Base-by-base conservation (phyloP, 805 yeast genomes). In the Sporopachydermia quercuum region DNA sequence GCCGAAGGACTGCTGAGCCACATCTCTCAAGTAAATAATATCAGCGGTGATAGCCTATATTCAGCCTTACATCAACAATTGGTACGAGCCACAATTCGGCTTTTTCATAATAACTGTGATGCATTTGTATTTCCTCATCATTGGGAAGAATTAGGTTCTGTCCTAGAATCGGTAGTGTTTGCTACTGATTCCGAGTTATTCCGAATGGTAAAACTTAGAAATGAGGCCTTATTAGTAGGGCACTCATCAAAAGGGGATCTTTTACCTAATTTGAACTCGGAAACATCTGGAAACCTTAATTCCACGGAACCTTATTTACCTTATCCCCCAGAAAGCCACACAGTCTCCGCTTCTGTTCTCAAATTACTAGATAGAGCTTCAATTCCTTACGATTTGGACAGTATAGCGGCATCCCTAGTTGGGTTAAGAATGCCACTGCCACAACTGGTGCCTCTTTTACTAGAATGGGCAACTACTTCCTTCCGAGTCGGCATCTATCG, bases 1-100 rank as follows among this genome's bases (percentile, higher is more conserved):
- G 71, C 80, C 18, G 86, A 78, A 47, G 62, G 65, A 3, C 58
- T 84, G 42, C 56, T 83, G 2, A 51, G 68, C 36, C 45, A 48
- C 13, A 55, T 63, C 3, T 63, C 60, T 16, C 63, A 61, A 5
- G 16, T 47, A 40, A 48, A 77, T 49, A 65, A 72, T 2, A 79
- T 79, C 45, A 71, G 80, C 13, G 37, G 19, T 15, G 5, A 17
- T 16, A 19, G 17, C n/a, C 23, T 38, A 34, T 38, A 4, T 18
- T 33, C 4, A 13, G 38, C 37, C 41, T 13, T 49, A 42, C 42
- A 34, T 14, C 23, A 35, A 19, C 42, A 34, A 11, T n/a, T 49
- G 6, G 38, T 42, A 6, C 19, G 35, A 19, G 40, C 36, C 23
- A 46, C 44, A 17, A 36, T 43, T 17, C 38, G 52, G 14, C 47